Base-by-base conservation (phyloP, 2,329 filamentous ascomycete species). In the Aureobasidium sp. region DNA sequence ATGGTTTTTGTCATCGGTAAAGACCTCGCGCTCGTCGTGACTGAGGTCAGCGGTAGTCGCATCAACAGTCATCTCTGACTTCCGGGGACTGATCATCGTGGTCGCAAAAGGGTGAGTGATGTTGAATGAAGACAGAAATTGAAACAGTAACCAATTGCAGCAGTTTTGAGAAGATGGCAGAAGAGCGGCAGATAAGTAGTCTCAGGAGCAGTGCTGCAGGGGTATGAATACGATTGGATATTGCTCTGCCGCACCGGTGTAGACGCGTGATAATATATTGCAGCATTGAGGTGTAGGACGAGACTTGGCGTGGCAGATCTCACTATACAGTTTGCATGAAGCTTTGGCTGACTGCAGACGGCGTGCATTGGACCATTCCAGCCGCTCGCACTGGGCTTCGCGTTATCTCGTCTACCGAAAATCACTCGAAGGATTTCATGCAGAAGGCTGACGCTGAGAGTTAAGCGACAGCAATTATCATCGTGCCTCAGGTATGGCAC, bases 1-100 rank as follows among this genome's bases (percentile, higher is more conserved):
- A 45, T 73, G 69, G 19, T 63, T 64, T 35, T 69, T 70, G 60
- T 74, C 71, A 57, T 72, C 65, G 1, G 75, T 76, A 64, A 78
- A 77, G 31, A 78, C 73, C 58, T 78, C 77, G n/a, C 61, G 60
- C 37, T 66, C 61, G 54, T 68, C 63, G 42, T 67, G 66, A 5
- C 25, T 21, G 37, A 43, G 35, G n/a, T 33, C 38, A 1, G 51
- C 35, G 21, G 49, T 17, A 53, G 35, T 40, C 15, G 23, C 4
- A 19, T 53, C n/a, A 4, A 10, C 10, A 10, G 33, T 35, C 3
- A 35, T 9, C 15, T 53, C 25, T 19, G 49, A 13, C 13, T 19
- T 19, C 3, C 23, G 19, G 7, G 9, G 3, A 2, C 4, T 10
- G 13, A 15, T 6, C 49, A 53, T 53, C 17, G 7, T 53, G 35